Percentiles rank a stretch among this genome's conserved stretches.
Conservation (phyloP, 1,139 yeast species). For the Hanseniaspora gamundiae region DNA sequence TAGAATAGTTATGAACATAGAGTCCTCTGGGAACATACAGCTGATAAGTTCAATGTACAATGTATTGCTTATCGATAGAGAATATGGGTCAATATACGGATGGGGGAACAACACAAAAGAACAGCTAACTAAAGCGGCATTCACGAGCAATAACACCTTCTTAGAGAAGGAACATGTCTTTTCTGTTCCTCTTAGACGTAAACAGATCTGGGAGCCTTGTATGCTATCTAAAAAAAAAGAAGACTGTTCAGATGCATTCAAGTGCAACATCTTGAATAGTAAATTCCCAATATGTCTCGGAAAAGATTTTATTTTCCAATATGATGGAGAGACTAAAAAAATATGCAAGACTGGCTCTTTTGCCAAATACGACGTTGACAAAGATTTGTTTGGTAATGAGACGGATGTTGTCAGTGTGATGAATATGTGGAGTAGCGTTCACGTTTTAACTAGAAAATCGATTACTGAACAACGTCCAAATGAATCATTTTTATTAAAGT, state of each 20-base stretch:
- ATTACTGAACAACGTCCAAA: not conserved
- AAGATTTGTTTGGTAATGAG: not conserved
- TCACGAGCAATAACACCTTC: no score
- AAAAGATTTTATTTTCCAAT: conserved; percentile 2
- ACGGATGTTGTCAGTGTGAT: conserved; percentile 18
- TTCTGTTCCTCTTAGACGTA: no score
- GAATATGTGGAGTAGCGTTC: conserved; percentile 80
- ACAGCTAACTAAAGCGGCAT: no score
- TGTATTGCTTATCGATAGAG: conserved; percentile 32
- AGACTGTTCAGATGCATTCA: not conserved
- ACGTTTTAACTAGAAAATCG: conserved; percentile 28
- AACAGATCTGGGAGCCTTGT: no score
- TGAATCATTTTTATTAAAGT: conserved; percentile 26
- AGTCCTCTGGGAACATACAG: conserved; percentile 3
- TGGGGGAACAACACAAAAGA: conserved; percentile 82
- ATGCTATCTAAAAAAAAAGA: not conserved
- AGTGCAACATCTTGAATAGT: conserved; percentile 13
- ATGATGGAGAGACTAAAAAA: conserved; percentile 13
- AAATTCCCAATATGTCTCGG: conserved; percentile 31
- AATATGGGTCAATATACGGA: conserved; percentile 41
- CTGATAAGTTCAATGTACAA: conserved; percentile 46
- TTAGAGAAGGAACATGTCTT: no score
- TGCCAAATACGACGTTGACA: conserved; percentile 5
- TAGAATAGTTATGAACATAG: conserved; percentile 14
- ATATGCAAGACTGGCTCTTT: conserved; percentile 6